phyloP scores from a whole-genome alignment of 140 eudicot species.

The Stevia rebaudiana region DNA sequence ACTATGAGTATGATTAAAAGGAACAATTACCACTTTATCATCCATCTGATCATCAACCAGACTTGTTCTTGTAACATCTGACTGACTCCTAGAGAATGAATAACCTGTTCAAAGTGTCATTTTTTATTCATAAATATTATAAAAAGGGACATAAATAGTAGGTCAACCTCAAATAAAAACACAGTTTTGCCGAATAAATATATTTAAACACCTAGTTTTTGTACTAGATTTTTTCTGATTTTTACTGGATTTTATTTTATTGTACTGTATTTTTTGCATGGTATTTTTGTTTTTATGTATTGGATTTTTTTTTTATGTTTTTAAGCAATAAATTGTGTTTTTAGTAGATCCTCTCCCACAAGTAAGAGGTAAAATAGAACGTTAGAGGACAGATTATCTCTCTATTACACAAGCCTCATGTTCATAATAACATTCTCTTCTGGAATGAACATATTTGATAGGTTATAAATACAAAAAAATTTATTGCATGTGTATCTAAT shows the following conservation, averaged over 20 bases:
- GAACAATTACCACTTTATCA: slow-evolving; percentile 55
- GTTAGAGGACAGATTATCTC: not conserved
- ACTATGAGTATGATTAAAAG: not conserved
- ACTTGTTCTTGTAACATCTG: slow-evolving; percentile 47
- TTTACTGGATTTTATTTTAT: too few species aligned
- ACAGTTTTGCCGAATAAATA: too few species aligned
- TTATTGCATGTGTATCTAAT: not conserved
- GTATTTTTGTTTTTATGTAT: too few species aligned
- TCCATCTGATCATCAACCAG: slow-evolving; percentile 40
- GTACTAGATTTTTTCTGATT: too few species aligned
- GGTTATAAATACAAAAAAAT: not conserved
- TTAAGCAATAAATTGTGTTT: too few species aligned
- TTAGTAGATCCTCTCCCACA: too few species aligned
- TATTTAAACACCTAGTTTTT: too few species aligned
- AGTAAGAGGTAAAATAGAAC: not conserved
- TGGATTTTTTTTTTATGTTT: too few species aligned
- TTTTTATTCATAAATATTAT: slow-evolving; percentile 9
- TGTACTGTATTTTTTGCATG: too few species aligned
- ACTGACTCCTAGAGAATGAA: slow-evolving; percentile 60
- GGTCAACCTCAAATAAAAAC: too few species aligned
- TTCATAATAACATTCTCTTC: not conserved
- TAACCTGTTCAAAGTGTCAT: slow-evolving; percentile 48
- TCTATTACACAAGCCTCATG: not conserved
- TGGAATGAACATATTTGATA: not conserved
- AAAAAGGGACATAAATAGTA: not conserved